A percentile compares a stretch with the other conserved stretches of the same genome.
Conservation (phyloP, 768 basidiomycete species). For the Mycena sanguinolenta region DNA sequence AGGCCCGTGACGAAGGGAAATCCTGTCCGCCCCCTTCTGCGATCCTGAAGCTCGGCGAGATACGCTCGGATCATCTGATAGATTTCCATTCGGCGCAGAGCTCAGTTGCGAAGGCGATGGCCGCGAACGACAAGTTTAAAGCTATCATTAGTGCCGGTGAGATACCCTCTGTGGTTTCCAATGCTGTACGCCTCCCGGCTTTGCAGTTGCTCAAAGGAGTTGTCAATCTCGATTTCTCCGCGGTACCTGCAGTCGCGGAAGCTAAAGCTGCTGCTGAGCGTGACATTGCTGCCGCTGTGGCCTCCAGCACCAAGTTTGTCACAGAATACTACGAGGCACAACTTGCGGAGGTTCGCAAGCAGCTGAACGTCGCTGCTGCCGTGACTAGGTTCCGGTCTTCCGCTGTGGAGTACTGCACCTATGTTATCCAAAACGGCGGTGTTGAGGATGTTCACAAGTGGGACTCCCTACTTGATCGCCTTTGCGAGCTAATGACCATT, state of each 20-base stretch:
- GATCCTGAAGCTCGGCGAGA: not conserved
- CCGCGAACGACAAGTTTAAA: not conserved
- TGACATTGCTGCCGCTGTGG: not conserved
- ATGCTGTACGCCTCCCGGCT: not conserved
- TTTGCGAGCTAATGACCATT: not conserved
- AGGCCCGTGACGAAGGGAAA: not conserved
- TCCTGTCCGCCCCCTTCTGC: not conserved
- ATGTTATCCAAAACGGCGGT: not conserved
- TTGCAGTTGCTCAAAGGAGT: not conserved
- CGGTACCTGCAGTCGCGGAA: not conserved
- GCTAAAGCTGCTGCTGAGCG: not conserved
- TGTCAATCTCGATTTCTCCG: not conserved
- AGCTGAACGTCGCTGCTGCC: not conserved
- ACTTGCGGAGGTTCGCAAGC: not conserved
- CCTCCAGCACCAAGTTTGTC: not conserved
- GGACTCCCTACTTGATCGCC: not conserved
- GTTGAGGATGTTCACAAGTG: not conserved
- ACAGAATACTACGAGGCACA: not conserved
- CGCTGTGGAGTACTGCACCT: not conserved
- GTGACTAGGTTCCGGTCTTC: not conserved
- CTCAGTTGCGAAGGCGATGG: not conserved
- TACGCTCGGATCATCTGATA: not conserved
- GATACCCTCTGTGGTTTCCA: not conserved
- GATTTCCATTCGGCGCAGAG: not conserved
- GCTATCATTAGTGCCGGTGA: not conserved